Percentiles rank a stretch among this genome's conserved stretches.
phyloP scores from a whole-genome alignment of 305 asterid species.

The Fraxinus baroniana region DNA sequence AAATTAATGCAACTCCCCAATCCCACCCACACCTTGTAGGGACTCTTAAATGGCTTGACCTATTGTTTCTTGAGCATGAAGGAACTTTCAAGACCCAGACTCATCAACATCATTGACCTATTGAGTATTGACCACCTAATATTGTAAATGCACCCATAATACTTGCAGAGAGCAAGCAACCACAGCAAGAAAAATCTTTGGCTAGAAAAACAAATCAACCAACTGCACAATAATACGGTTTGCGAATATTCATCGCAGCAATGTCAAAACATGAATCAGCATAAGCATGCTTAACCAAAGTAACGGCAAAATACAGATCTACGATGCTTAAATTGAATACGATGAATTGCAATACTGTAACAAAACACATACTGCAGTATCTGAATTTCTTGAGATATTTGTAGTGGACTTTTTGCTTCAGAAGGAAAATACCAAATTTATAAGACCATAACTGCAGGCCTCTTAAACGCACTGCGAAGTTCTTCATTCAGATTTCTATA shows the following conservation, averaged over 20 bases:
- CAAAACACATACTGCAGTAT: background rate
- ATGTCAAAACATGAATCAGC: conserved; percentile 12
- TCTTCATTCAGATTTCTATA: conserved; percentile 59
- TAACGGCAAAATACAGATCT: conserved; percentile 15
- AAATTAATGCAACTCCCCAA: background rate
- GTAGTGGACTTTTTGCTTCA: background rate
- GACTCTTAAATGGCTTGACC: background rate
- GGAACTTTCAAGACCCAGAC: background rate
- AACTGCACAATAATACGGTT: background rate
- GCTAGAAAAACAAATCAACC: background rate
- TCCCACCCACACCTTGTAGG: background rate
- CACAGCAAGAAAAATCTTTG: background rate
- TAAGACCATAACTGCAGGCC: conserved; percentile 19
- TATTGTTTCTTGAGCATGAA: background rate
- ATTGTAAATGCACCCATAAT: background rate
- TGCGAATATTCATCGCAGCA: background rate
- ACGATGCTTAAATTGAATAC: background rate
- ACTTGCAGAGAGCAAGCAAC: background rate
- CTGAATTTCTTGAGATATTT: background rate
- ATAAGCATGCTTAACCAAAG: background rate
- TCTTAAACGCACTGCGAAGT: conserved; percentile 35
- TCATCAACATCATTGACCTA: background rate
- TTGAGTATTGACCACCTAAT: background rate
- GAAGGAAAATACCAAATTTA: conserved; percentile 6
- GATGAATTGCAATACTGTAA: conserved; percentile 7